Conservation (phyloP, 2,329 filamentous ascomycete species). For the Scedosporium apiospermum region DNA sequence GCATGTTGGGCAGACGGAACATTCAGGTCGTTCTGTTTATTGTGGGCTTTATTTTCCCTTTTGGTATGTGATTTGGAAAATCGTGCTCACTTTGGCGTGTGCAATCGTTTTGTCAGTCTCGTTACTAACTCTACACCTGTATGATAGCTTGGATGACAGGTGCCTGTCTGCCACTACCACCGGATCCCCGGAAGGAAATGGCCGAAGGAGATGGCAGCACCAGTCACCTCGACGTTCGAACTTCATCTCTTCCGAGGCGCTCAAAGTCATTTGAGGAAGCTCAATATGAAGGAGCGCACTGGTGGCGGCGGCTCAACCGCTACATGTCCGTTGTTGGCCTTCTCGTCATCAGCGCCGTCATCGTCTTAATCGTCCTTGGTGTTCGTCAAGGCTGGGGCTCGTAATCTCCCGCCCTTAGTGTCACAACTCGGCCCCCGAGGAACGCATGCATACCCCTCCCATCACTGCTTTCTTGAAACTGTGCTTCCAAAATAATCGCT, state of each 20-base stretch:
- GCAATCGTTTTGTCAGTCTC: neutral
- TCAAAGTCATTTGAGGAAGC: conserved; percentile 29
- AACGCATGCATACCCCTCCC: no score
- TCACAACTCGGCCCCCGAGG: no score
- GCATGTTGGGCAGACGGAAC: conserved; percentile 57
- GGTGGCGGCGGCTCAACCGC: conserved; percentile 52
- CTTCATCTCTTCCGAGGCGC: conserved; percentile 22
- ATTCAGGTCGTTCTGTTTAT: conserved; percentile 67
- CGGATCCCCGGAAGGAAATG: conserved; percentile 30
- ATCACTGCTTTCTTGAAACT: no score
- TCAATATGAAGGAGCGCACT: conserved; percentile 41
- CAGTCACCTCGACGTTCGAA: conserved; percentile 26
- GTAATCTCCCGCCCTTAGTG: neutral
- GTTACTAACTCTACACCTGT: neutral
- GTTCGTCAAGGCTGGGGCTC: conserved; percentile 38
- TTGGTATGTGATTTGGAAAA: conserved; percentile 38
- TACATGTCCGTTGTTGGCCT: conserved; percentile 48
- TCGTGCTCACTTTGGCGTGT: no score
- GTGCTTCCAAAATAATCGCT: no score
- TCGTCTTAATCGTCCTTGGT: conserved; percentile 42
- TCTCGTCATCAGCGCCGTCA: conserved; percentile 41
- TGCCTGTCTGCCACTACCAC: conserved; percentile 62
- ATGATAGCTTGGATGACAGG: conserved; percentile 67
- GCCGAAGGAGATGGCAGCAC: conserved; percentile 19
- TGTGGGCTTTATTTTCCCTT: conserved; percentile 67